Base-by-base conservation (phyloP, 139 green algal species). In the Eudorina sp. region DNA sequence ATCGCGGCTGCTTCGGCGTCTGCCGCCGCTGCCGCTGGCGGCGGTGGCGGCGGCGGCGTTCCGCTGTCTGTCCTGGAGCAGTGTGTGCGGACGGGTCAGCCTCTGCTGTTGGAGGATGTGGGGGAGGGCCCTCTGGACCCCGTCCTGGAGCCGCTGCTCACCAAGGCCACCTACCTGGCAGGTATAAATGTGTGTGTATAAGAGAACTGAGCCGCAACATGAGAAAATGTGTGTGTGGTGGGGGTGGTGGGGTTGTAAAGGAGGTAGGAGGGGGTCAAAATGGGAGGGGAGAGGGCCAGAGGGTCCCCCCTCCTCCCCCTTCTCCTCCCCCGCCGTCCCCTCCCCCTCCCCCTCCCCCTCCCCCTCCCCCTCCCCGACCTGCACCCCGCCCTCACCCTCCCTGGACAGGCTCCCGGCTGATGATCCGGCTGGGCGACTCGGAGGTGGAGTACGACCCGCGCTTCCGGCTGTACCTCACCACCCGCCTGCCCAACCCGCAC, bases 401-500 rank as follows among this genome's bases (percentile, higher is more conserved):
- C 34, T 14, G 3, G 34, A 38, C 89, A 92, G 91, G 89, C 64
- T 78, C 86, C 7, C 89, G 93, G 46, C 90, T 68, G 34, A 45
- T 97, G 9, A 94, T 98, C 25, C 86, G 92, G 4, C 80, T 98
- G n/a, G 96, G 96, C 18, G 96, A 97, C 84, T 90, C 43, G n/a
- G 94, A 97, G 64, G 94, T 98, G 45, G 95, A 98, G 76, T 97
- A 97, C 73, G 92, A 97, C 87, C 90, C 93, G 4, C 82, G 89
- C 68, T 98, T 98, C 93, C 83, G 76, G 81, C 93, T 98, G 41
- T 98, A 98, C 89, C 89, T 95, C 79, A 91, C 90, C 38, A 92
- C 89, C 64, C 89, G 88, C 29, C 81, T 96, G 84, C 80, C 95
- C 80, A 98, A 98, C 89, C 96, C 96, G 38, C 95, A 97, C 91